These are phyloP conservation scores for Primulina huaijiensis DNA, from an alignment of 257 asterid genomes.

Conservation along the genomic window DNA sequence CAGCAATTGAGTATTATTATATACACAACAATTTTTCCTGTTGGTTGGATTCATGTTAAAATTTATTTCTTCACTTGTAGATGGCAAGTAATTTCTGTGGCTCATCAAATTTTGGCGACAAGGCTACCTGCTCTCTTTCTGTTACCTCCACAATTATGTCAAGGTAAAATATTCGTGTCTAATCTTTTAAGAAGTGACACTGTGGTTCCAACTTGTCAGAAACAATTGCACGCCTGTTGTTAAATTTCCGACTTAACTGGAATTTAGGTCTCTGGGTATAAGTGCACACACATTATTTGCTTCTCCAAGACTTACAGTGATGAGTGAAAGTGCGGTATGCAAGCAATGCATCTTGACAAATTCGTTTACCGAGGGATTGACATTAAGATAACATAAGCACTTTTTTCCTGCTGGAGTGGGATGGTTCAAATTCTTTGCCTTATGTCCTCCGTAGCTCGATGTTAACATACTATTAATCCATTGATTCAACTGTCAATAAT, in stretches of 20 bases:
- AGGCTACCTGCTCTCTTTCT: slow-evolving; percentile 41
- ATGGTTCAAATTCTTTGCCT: neutral
- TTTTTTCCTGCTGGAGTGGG: neutral
- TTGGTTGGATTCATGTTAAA: slow-evolving; percentile 11
- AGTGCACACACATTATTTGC: slow-evolving; percentile 19
- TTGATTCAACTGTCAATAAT: neutral
- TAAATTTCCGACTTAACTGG: slow-evolving; percentile 7
- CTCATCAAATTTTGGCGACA: slow-evolving; percentile 39
- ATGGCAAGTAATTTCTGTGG: slow-evolving; percentile 48
- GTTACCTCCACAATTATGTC: slow-evolving; percentile 59
- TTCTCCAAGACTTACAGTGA: slow-evolving; percentile 13
- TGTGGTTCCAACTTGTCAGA: slow-evolving; percentile 21
- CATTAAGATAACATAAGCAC: neutral
- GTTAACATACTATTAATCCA: neutral
- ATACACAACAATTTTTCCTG: neutral
- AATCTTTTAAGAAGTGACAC: slow-evolving; percentile 13
- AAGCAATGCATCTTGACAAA: neutral
- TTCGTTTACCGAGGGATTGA: neutral
- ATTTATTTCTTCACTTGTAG: slow-evolving; percentile 33
- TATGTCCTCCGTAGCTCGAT: neutral
- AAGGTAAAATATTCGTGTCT: slow-evolving; percentile 46
- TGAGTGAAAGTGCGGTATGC: neutral
- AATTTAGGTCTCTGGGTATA: neutral
- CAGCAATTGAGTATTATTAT: slow-evolving; percentile 11
- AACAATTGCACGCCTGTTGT: slow-evolving; percentile 7